Evolutionary conservation across 2,329 filamentous ascomycete species (phyloP).

Genomic region (Monosporascus sp.): DNA sequence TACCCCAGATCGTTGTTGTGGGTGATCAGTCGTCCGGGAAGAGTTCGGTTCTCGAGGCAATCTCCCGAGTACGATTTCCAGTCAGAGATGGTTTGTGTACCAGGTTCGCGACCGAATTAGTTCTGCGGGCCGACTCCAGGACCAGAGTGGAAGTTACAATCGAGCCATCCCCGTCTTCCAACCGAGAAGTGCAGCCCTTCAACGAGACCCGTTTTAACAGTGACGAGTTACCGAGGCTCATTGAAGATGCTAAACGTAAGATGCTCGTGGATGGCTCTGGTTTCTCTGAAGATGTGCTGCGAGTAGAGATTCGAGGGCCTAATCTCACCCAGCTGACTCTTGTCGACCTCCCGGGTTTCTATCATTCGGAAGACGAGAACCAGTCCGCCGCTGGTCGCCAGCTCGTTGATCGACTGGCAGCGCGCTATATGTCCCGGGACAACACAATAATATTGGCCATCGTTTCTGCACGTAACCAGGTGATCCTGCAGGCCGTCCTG

Average conservation of each 20-base stretch:
- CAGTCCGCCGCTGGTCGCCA: slow-evolving; percentile 26
- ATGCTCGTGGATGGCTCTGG: slow-evolving; percentile 34
- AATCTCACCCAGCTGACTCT: slow-evolving; percentile 42
- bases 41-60: slow-evolving; percentile 60
- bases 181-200: slow-evolving; percentile 16
- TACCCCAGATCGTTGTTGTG: slow-evolving; percentile 53
- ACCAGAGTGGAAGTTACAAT: slow-evolving; percentile 39
- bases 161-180: slow-evolving; percentile 4
- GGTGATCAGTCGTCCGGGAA: slow-evolving; percentile 59
- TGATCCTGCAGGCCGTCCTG: slow-evolving; percentile 48
- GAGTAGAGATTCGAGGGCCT: slow-evolving; percentile 41
- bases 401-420: slow-evolving; percentile 33
- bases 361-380: slow-evolving; percentile 25
- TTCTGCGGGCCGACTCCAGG: slow-evolving; percentile 38
- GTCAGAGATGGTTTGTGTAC: slow-evolving; percentile 52
- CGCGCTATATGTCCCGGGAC: slow-evolving; percentile 49
- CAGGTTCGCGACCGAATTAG: slow-evolving; percentile 55
- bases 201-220: slow-evolving; percentile 31
- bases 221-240: slow-evolving; percentile 40
- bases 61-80: slow-evolving; percentile 56
- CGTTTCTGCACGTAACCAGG: slow-evolving; percentile 43
- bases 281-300: slow-evolving; percentile 42
- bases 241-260: slow-evolving; percentile 43
- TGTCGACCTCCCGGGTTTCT: slow-evolving; percentile 50
- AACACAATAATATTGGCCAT: slow-evolving; percentile 57